Evolutionary conservation across 169 alveolate genomes (phyloP), one percentile per base, ranked within the genome.

Genomic region (Blepharisma undulans): DNA sequence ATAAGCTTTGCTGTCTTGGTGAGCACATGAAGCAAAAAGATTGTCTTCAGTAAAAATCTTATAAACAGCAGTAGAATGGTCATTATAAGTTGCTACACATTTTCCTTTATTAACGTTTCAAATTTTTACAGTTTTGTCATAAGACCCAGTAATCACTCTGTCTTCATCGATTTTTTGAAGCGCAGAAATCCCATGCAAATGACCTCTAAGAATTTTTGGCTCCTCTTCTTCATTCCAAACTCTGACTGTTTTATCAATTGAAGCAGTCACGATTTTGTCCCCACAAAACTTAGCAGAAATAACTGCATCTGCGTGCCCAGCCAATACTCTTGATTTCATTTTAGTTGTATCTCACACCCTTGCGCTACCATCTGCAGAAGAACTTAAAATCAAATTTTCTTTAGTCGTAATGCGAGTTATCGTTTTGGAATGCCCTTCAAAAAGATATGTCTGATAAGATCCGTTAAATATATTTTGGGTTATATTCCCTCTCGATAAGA

Each of bases 71-170:
- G 66, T 32, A 34, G 89, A 78, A 86, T 97, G 98, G 84, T 97
- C 98, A 29, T 79, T 90, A 91, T 93, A 97, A 36, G 93, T 84
- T 71, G 94, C 81, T 77, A 95, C 88, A 36, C 92, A 89, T 32
- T 92, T 90, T 84, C 91, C 95, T 89, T 93, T 87, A 72, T 93
- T 95, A 0, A 95, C 92, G 92, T 97, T 98, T 95, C 97, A 94
- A n/a, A 93, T 30, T 72, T 60, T 88, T 2, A 94, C 93, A 6
- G 93, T 85, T 7, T 82, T 59, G 72, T 94, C 97, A 6, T n/a
- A 32, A 72, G 93, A 72, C 16, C 92, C 76, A 36, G 93, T 36
- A 16, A 90, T 91, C 48, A 89, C 48, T 33, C 29, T 81, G 8
- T 27, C 25, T 22, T 79, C 36, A 32, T 82, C 72, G 4, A 33